Evolutionary conservation across 202 grass and related monocot genomes (phyloP), one percentile per base, ranked within the genome.

Genomic region (Schoenoplectus tabernaemontani): DNA sequence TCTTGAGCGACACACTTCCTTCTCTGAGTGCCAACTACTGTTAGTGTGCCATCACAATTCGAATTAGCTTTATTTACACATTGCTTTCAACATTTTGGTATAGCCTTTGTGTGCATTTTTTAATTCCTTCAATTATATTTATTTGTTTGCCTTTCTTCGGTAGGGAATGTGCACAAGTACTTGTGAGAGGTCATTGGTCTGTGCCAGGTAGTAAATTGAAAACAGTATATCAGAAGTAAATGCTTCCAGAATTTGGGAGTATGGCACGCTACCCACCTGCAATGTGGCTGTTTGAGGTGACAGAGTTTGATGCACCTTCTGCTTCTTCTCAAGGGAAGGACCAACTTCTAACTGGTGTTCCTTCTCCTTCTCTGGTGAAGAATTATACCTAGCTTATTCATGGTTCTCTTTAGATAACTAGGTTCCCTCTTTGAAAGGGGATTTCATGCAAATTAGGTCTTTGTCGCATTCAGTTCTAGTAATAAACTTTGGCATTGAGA

Each of bases 1-100:
- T 0, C 92, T 99, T 22, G 77, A 83, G 70, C 85, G 86, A 42
- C 92, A 99, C 66, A 99, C 92, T 0, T 86, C 91, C 13, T 96
- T 86, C 57, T 85, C 79, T 0, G 90, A 96, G 50, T 30, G 66
- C 5, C 78, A 99, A 53, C 61, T 99, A 37, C 16, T 85, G 96
- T 99, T 87, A 83, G 95, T 37, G 5, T 11, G 26, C 13, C 7
- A 9, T 70, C 13, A 61, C 10, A 13, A 39, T 50, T 3, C 34
- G 38, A n/a, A n/a, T 37, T 4, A 20, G 28, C 10, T 26, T 4
- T 66, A 11, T 67, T 15, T 48, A 9, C 23, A 47, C 28, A 7
- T 74, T 30, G 78, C 63, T 16, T 39, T 87, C 24, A 48, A 2
- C 30, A 70, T 50, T 19, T 60, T 82, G 39, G 54, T 38, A 17